phyloP scores from a whole-genome alignment of 1,139 yeast species.

The Candida sp. region DNA sequence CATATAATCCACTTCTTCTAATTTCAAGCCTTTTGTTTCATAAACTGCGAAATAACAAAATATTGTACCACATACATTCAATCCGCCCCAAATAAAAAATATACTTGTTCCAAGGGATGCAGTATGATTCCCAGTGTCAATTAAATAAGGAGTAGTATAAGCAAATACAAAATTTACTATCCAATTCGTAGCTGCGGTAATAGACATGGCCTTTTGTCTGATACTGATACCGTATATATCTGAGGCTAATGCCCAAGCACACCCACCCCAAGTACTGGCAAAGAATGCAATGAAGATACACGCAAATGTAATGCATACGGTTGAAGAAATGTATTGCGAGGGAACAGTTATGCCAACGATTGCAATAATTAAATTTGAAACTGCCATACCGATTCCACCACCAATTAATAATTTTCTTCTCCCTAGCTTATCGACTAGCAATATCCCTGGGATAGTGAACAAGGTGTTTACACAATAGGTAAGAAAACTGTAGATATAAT shows the following conservation, averaged over 20 bases:
- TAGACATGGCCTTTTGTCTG: slow-evolving; percentile 72
- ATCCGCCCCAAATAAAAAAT: slow-evolving; percentile 73
- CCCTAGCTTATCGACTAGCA: slow-evolving; percentile 66
- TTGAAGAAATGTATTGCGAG: slow-evolving; percentile 31
- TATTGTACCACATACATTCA: slow-evolving; percentile 48
- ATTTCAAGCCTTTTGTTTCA: slow-evolving; percentile 46
- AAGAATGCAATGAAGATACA: slow-evolving; percentile 72
- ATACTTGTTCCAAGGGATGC: slow-evolving; percentile 66
- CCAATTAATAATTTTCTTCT: slow-evolving; percentile 55
- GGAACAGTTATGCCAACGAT: slow-evolving; percentile 57
- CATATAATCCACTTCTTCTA: slow-evolving; percentile 47
- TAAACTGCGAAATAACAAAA: slow-evolving; percentile 40
- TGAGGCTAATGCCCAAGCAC: slow-evolving; percentile 73
- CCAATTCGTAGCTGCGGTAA: slow-evolving; percentile 81
- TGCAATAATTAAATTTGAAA: slow-evolving; percentile 61
- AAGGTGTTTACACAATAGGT: slow-evolving; percentile 72
- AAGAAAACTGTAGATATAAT: slow-evolving; percentile 62
- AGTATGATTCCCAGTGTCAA: slow-evolving; percentile 59
- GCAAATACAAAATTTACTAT: slow-evolving; percentile 73
- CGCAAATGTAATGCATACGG: slow-evolving; percentile 53
- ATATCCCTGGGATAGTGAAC: slow-evolving; percentile 69
- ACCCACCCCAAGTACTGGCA: slow-evolving; percentile 82
- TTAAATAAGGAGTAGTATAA: slow-evolving; percentile 68
- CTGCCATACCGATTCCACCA: slow-evolving; percentile 67
- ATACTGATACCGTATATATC: slow-evolving; percentile 71